Conservation (phyloP, 176 grass and related monocot genomes). For the Zea luxurians region DNA sequence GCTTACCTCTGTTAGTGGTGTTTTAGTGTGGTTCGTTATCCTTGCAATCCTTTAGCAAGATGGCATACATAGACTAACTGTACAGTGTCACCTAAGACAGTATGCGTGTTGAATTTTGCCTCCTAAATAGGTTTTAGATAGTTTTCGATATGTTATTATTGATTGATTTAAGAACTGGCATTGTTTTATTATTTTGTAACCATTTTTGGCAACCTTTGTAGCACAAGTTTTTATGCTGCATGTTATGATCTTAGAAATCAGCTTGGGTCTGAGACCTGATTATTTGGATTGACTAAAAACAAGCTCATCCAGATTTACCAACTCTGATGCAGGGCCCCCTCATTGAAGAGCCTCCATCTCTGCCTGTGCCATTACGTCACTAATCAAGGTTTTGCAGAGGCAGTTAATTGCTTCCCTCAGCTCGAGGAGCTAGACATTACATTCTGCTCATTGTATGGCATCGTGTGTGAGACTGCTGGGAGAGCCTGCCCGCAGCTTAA, state of each 20-base stretch:
- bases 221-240: no score
- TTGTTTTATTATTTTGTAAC: not conserved
- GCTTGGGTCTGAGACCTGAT: not conserved
- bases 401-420: constrained; percentile 32
- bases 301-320: not conserved
- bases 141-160: not conserved
- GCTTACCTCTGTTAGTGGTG: not conserved
- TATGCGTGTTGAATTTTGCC: constrained; percentile 3
- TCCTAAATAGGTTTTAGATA: not conserved
- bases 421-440: constrained; percentile 56
- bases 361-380: constrained; percentile 33
- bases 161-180: not conserved
- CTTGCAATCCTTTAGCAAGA: not conserved
- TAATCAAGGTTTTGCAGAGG: constrained; percentile 47
- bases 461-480: constrained; percentile 25
- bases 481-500: constrained; percentile 46
- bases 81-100: not conserved
- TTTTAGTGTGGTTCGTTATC: not conserved
- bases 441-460: constrained; percentile 42
- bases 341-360: constrained; percentile 58
- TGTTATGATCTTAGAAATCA: no score
- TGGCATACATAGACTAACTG: not conserved
- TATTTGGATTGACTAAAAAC: not conserved
- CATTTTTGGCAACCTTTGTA: not conserved
- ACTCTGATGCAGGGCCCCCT: constrained; percentile 36